Percentiles rank a stretch among this genome's conserved stretches.
phyloP scores from a whole-genome alignment of 2,329 filamentous ascomycete genomes.

The Fonsecaea nubica region DNA sequence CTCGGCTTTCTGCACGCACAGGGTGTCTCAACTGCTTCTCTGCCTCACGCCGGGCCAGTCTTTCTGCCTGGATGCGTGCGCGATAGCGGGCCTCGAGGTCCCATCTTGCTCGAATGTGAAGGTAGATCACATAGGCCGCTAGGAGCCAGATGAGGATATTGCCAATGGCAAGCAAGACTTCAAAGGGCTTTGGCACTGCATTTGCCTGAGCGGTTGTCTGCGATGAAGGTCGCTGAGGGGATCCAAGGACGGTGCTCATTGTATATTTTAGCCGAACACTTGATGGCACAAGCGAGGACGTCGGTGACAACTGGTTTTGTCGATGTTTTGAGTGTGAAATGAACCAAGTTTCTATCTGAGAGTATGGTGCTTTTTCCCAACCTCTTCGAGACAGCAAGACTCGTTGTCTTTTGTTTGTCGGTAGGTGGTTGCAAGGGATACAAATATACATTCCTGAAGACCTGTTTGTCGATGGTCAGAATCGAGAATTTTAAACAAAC shows the following conservation, averaged over 20 bases:
- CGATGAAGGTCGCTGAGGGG: not conserved
- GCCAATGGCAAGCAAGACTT: constrained; percentile 23
- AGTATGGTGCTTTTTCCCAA: not conserved
- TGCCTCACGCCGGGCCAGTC: not conserved
- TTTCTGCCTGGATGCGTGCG: constrained; percentile 1
- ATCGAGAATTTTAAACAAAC: not conserved
- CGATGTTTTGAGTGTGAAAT: not conserved
- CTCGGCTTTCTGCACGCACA: not conserved
- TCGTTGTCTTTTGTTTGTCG: not conserved
- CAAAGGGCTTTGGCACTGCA: constrained; percentile 5
- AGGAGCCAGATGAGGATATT: constrained; percentile 28
- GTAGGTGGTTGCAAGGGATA: not conserved
- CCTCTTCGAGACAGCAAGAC: not conserved
- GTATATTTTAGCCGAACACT: not conserved
- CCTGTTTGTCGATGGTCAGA: not conserved
- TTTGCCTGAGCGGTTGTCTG: not conserved
- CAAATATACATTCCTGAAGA: not conserved
- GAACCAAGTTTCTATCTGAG: not conserved
- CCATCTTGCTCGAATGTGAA: constrained; percentile 19
- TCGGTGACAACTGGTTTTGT: not conserved
- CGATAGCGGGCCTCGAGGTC: constrained; percentile 13
- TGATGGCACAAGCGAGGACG: not conserved
- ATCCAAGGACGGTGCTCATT: constrained; percentile 1
- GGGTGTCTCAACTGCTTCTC: not conserved
- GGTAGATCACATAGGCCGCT: constrained; percentile 19